These are phyloP conservation scores for Fusarium avenaceum DNA, from an alignment of 2,329 filamentous ascomycete genomes.

Conservation along the genomic window DNA sequence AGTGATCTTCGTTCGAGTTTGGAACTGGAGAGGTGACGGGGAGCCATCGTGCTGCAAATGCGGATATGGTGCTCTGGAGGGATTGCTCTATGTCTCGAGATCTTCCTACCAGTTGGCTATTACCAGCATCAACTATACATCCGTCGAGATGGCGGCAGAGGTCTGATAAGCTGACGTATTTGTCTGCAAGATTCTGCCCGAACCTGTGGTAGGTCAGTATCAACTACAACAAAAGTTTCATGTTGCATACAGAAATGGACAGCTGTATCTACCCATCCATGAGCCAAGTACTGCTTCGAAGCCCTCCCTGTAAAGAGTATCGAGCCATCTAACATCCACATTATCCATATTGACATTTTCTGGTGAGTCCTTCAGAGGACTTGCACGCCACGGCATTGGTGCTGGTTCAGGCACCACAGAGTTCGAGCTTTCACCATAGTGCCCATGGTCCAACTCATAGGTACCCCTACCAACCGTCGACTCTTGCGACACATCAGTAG, in stretches of 20 bases:
- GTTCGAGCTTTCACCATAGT: not conserved
- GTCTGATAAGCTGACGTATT: slow-evolving; percentile 51
- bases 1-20: slow-evolving; percentile 21
- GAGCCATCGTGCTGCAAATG: slow-evolving; percentile 52
- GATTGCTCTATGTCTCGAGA: slow-evolving; percentile 46
- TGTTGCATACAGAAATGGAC: slow-evolving; percentile 56
- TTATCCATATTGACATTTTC: slow-evolving; percentile 9
- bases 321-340: slow-evolving; percentile 45
- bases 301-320: slow-evolving; percentile 52
- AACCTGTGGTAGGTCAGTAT: slow-evolving; percentile 38
- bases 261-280: slow-evolving; percentile 59
- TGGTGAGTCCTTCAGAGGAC: not conserved
- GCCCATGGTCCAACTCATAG: not conserved
- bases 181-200: slow-evolving; percentile 46
- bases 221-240: not conserved
- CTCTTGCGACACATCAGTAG: not conserved
- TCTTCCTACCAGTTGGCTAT: slow-evolving; percentile 14
- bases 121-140: slow-evolving; percentile 51
- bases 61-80: slow-evolving; percentile 46
- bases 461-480: not conserved
- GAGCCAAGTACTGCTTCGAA: slow-evolving; percentile 59
- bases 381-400: not conserved
- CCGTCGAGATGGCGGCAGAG: slow-evolving; percentile 52
- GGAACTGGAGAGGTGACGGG: slow-evolving; percentile 37
- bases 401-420: slow-evolving; percentile 9